A percentile compares a stretch with the other conserved stretches of the same genome.
phyloP scores from a whole-genome alignment of 1,284 basidiomycete species.

The Ganoderma resinaceum region DNA sequence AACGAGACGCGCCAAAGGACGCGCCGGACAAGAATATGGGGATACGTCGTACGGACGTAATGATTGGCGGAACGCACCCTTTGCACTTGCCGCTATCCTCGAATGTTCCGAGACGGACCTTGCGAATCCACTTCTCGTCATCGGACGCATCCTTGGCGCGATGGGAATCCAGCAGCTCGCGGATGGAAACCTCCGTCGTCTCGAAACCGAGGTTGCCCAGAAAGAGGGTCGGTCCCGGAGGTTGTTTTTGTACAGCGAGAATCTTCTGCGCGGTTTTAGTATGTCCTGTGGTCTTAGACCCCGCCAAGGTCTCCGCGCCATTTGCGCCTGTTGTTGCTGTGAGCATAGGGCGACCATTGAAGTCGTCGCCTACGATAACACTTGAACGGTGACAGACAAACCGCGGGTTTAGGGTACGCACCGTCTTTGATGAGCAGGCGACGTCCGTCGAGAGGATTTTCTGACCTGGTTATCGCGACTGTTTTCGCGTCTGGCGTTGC shows the following conservation, averaged over 20 bases:
- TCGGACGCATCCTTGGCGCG: constrained; percentile 43
- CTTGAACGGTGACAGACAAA: background rate
- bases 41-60: background rate
- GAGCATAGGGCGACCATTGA: constrained; percentile 64
- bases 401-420: constrained; percentile 40
- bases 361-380: constrained; percentile 67
- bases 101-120: constrained; percentile 93
- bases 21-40: background rate
- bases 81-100: constrained; percentile 96
- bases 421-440: constrained; percentile 94
- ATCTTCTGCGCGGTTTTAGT: constrained; percentile 88
- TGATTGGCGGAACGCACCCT: constrained; percentile 64
- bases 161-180: constrained; percentile 76
- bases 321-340: constrained; percentile 41
- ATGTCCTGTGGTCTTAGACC: constrained; percentile 49
- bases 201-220: constrained; percentile 90
- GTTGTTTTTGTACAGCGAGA: constrained; percentile 82
- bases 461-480: constrained; percentile 82
- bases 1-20: background rate
- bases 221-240: constrained; percentile 85
- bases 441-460: constrained; percentile 85
- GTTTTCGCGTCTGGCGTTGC: constrained; percentile 76
- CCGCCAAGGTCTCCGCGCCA: constrained; percentile 35
- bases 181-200: constrained; percentile 80
- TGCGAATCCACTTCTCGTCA: constrained; percentile 73